Conservation (phyloP, 1,284 basidiomycete genomes). For the Melampsora americana region DNA sequence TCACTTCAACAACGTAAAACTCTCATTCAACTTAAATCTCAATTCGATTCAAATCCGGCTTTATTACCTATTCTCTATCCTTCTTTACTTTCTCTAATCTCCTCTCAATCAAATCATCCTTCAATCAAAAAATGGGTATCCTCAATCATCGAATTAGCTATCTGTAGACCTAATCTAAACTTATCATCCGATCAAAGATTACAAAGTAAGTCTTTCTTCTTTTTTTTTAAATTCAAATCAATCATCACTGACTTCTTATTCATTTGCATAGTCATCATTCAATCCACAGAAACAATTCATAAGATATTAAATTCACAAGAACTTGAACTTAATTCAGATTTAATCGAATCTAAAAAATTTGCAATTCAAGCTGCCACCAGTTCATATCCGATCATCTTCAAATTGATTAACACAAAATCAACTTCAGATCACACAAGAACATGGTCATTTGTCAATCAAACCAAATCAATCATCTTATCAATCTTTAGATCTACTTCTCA, state of each 20-base stretch:
- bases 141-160: constrained; percentile 37
- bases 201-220: constrained; percentile 10
- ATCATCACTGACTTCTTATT: background rate
- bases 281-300: constrained; percentile 40
- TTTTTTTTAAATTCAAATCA: background rate
- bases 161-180: constrained; percentile 10
- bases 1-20: constrained; percentile 18
- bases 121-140: constrained; percentile 20
- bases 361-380: constrained; percentile 53
- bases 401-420: constrained; percentile 37
- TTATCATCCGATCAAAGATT: constrained; percentile 29
- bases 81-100: constrained; percentile 30
- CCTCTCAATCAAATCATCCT: constrained; percentile 17
- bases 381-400: constrained; percentile 52
- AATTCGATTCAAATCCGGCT: constrained; percentile 34
- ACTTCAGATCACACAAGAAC: constrained; percentile 23
- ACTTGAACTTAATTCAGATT: constrained; percentile 1
- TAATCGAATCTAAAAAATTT: constrained; percentile 48
- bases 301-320: constrained; percentile 25
- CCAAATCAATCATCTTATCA: constrained; percentile 25
- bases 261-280: constrained; percentile 9
- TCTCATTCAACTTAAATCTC: constrained; percentile 13
- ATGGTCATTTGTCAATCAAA: constrained; percentile 36
- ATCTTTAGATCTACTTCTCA: constrained; percentile 44
- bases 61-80: constrained; percentile 40